Conservation (phyloP, 768 basidiomycete species). For the Psilocybe cyanescens region DNA sequence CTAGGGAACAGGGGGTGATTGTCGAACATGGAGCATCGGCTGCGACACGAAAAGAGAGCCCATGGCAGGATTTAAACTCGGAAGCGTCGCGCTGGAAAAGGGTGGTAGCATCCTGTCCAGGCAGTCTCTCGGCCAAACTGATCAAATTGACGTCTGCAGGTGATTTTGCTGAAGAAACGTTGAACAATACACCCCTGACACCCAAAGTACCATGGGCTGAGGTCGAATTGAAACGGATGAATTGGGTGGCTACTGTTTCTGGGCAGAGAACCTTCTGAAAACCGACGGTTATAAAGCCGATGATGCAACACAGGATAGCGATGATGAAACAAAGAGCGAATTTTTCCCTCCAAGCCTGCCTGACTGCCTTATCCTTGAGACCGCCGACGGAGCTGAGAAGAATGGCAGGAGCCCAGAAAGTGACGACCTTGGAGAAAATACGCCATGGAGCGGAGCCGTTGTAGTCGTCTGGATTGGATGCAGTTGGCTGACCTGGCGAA, state of each 20-base stretch:
- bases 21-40: conserved; percentile 72
- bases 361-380: conserved; percentile 73
- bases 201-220: conserved; percentile 66
- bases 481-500: conserved; percentile 36
- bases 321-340: conserved; percentile 92
- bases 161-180: conserved; percentile 60
- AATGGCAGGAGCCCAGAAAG: conserved; percentile 90
- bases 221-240: conserved; percentile 53
- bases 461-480: conserved; percentile 37
- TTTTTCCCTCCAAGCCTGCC: conserved; percentile 98
- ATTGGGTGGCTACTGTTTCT: conserved; percentile 45
- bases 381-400: conserved; percentile 77
- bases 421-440: conserved; percentile 76
- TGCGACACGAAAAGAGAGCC: conserved; percentile 69
- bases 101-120: conserved; percentile 92
- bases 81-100: conserved; percentile 73
- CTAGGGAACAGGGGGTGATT: conserved; percentile 67
- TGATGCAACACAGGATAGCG: conserved; percentile 68
- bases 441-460: conserved; percentile 71
- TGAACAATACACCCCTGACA: conserved; percentile 77
- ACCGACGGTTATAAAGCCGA: conserved; percentile 95
- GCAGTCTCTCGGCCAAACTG: conserved; percentile 46
- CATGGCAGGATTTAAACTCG: conserved; percentile 68
- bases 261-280: conserved; percentile 94
- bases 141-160: conserved; percentile 60